These are phyloP conservation scores for Sclerotinia minor DNA, from an alignment of 2,329 filamentous ascomycete genomes.

Conservation along the genomic window DNA sequence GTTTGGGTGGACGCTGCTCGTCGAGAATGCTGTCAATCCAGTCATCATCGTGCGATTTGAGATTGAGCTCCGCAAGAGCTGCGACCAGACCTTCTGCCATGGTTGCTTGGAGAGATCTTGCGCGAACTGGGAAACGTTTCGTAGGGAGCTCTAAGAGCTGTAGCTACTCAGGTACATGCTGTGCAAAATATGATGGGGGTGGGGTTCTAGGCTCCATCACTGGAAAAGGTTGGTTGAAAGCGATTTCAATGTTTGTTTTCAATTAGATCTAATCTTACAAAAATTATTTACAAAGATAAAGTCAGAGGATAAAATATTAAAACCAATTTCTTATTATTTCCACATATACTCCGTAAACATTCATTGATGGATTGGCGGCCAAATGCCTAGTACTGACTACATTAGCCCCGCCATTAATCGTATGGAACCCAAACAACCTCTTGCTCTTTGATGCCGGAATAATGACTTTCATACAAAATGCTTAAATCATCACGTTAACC, in stretches of 20 bases:
- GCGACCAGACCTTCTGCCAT: constrained; percentile 46
- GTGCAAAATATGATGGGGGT: constrained; percentile 17
- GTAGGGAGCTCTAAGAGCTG: constrained; percentile 7
- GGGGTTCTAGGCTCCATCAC: neutral
- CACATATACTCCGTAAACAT: neutral
- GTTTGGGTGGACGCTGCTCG: constrained; percentile 52
- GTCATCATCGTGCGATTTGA: constrained; percentile 42
- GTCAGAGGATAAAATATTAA: too few relatives aligned
- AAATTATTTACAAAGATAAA: neutral
- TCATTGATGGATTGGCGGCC: neutral
- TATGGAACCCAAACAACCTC: neutral
- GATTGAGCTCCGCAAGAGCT: constrained; percentile 53
- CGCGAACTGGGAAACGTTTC: neutral
- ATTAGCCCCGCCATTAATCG: neutral
- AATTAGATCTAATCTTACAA: too few relatives aligned
- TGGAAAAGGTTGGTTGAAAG: neutral
- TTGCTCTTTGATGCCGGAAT: neutral
- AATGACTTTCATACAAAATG: neutral
- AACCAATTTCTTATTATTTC: too few relatives aligned
- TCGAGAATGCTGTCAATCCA: constrained; percentile 62
- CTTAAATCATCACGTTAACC: constrained; percentile 7
- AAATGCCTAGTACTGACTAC: neutral
- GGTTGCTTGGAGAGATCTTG: constrained; percentile 9
- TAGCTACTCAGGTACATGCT: constrained; percentile 6
- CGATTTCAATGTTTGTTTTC: neutral